phyloP scores from a whole-genome alignment of 176 grass and related monocot genomes.

The Carex kokanica region DNA sequence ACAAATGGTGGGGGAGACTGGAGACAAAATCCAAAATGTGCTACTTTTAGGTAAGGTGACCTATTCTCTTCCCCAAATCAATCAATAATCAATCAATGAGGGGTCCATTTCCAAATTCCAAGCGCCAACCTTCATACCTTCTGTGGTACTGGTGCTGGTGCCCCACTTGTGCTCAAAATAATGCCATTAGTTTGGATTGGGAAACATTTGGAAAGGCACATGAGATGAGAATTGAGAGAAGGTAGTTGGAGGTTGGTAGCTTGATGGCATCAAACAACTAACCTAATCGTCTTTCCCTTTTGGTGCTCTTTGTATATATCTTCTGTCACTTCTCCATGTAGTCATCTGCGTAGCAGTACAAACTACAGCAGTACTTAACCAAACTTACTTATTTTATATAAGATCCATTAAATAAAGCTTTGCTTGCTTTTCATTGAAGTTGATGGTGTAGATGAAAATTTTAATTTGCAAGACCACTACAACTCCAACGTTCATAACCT shows the following conservation, averaged over 20 bases:
- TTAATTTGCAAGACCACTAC: no score
- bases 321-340: neutral
- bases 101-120: slow-evolving; percentile 1
- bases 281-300: neutral
- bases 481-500: no score
- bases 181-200: slow-evolving; percentile 17
- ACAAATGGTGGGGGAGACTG: slow-evolving; percentile 9
- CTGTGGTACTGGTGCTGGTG: no score
- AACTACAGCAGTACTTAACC: neutral
- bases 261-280: slow-evolving; percentile 40
- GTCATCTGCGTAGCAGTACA: neutral
- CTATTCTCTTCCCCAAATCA: neutral
- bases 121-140: slow-evolving; percentile 2
- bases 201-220: slow-evolving; percentile 1
- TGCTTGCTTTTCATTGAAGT: no score
- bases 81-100: neutral
- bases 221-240: neutral
- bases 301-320: neutral
- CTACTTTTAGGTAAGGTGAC: slow-evolving; percentile 22
- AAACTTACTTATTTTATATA: neutral
- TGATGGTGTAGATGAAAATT: no score
- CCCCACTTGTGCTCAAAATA: neutral
- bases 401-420: no score
- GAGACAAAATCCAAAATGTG: slow-evolving; percentile 16
- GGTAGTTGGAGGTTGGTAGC: slow-evolving; percentile 69